phyloP scores from a whole-genome alignment of 2,329 filamentous ascomycete genomes.

The Talaromyces sp. region DNA sequence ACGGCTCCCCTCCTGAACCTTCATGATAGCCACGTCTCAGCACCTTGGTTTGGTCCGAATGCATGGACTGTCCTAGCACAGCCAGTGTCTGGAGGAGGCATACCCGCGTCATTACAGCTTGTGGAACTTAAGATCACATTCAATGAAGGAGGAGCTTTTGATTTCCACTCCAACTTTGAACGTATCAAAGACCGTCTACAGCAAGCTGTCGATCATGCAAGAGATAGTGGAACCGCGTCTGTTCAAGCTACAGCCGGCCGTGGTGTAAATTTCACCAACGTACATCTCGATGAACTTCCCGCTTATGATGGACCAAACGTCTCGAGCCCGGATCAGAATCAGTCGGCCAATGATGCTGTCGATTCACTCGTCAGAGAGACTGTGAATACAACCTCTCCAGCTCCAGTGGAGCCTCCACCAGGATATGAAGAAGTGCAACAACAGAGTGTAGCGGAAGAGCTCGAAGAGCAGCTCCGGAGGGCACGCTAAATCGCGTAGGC shows the following conservation, averaged over 20 bases:
- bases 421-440: constrained; percentile 90
- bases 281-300: constrained; percentile 82
- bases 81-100: constrained; percentile 77
- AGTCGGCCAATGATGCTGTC: neutral
- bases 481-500: constrained; percentile 3
- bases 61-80: constrained; percentile 79
- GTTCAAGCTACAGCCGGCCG: constrained; percentile 31
- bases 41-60: constrained; percentile 90
- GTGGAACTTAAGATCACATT: constrained; percentile 84
- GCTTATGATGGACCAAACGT: constrained; percentile 68
- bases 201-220: constrained; percentile 72
- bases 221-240: constrained; percentile 55
- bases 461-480: constrained; percentile 56
- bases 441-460: constrained; percentile 69
- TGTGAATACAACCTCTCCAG: neutral
- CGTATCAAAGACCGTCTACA: constrained; percentile 77
- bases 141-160: constrained; percentile 91
- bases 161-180: constrained; percentile 80
- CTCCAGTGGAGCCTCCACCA: constrained; percentile 73
- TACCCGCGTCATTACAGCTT: constrained; percentile 68
- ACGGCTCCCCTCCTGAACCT: constrained; percentile 83
- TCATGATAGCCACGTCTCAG: constrained; percentile 78
- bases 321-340: neutral
- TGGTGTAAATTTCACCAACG: constrained; percentile 56
- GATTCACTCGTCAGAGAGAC: neutral